Evolutionary conservation across 2,329 filamentous ascomycete genomes (phyloP).

Genomic region (Colletotrichum higginsianum): DNA sequence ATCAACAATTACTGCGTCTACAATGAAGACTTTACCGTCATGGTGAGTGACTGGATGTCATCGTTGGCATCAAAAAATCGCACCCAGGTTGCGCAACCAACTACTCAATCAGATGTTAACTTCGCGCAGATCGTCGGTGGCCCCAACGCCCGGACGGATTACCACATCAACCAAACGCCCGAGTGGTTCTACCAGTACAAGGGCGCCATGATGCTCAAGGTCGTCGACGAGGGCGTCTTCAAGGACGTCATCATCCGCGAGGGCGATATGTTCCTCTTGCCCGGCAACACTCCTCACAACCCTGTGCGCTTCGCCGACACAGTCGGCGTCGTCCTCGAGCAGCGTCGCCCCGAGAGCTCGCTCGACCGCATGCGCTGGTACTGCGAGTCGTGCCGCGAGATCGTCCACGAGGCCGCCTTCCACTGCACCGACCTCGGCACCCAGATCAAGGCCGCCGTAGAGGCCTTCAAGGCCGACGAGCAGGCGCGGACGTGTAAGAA

Average conservation of each 20-base stretch:
- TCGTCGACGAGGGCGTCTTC: conserved; percentile 82
- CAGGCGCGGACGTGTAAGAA: conserved; percentile 80
- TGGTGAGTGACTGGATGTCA: conserved; percentile 64
- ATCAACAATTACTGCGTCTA: conserved; percentile 99
- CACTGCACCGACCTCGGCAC: conserved; percentile 92
- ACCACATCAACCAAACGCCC: conserved; percentile 96
- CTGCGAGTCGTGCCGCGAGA: conserved; percentile 77
- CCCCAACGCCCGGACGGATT: conserved; percentile 95
- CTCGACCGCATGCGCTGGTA: conserved; percentile 93
- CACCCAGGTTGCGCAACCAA: no score
- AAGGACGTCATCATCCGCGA: conserved; percentile 91
- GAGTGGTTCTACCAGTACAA: conserved; percentile 99
- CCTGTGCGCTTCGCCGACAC: conserved; percentile 94
- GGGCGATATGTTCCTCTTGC: conserved; percentile 94
- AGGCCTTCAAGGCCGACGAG: conserved; percentile 79
- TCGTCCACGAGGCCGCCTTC: conserved; percentile 90
- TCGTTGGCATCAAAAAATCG: no score
- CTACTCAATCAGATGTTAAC: neutral
- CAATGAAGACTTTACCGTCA: conserved; percentile 85
- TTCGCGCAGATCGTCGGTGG: conserved; percentile 84
- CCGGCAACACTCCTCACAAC: conserved; percentile 96
- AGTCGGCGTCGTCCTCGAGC: conserved; percentile 94
- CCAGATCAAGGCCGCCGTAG: conserved; percentile 93
- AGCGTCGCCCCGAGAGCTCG: conserved; percentile 78
- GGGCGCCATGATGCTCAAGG: conserved; percentile 93